Evolutionary conservation across 345 rosid species (phyloP), one percentile per base, ranked within the genome.

Genomic region (Crucihimalaya himalaica): DNA sequence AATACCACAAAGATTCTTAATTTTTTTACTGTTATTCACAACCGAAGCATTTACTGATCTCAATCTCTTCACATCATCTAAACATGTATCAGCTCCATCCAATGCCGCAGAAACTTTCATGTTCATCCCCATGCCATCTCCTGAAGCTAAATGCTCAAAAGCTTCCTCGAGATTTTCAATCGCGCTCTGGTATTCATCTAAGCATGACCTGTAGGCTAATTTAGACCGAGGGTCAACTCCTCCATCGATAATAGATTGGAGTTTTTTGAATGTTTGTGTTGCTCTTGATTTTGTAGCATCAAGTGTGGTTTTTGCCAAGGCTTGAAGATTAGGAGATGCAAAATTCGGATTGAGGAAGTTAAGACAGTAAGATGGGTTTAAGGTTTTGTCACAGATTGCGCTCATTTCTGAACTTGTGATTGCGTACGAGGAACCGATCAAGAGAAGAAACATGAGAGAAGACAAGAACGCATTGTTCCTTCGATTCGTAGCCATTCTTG

Each of bases 401-500:
- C 56, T 70, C 63, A 69, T 70, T 28, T 63, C 71, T 47, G 71
- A 63, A 20, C 68, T 63, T 55, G 66, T 54, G 43, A 76, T 76
- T 55, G 80, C 80, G 60, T 63, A 70, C 0, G 80, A 76, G 20
- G 75, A 76, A 70, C 45, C 53, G 11, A 70, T 76, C n/a, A 70
- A 34, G 32, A 70, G 28, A 55, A 76, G 66, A 29, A 70, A 37
- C 66, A 70, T 70, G 15, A 76, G 75, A 70, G 71, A 76, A 54
- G 79, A 76, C 60, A 76, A 70, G 80, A 76, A 62, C n/a, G 69
- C 60, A 70, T 70, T 76, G 75, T 70, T 70, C 66, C 60, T 70
- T 35, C 19, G 70, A 70, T 63, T 69, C 39, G 71, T 45, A 43
- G 60, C 70, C 80, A 76, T 76, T 69, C 70, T 76, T 76, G 80